A percentile compares a stretch with the other conserved stretches of the same genome.
Conservation (phyloP, 169 alveolate species). For the Cryptosporidium meleagridis region DNA sequence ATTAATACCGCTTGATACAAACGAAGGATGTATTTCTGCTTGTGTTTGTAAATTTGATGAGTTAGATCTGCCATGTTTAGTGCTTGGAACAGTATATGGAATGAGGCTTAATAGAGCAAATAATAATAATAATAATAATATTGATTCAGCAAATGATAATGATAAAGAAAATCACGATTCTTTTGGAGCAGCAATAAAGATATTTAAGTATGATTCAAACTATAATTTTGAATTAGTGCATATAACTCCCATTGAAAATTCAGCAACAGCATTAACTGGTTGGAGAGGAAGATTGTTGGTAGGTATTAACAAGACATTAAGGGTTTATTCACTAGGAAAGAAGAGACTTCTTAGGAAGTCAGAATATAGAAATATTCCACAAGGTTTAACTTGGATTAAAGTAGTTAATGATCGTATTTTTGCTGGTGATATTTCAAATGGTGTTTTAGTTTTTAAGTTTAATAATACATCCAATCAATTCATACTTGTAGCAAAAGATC, state of each 20-base stretch:
- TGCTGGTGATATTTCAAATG: slow-evolving; percentile 94
- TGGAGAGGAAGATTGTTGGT: slow-evolving; percentile 68
- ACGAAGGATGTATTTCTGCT: slow-evolving; percentile 94
- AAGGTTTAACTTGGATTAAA: slow-evolving; percentile 84
- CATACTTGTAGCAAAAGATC: slow-evolving; percentile 89
- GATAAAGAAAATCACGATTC: slow-evolving; percentile 47
- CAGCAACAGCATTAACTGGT: slow-evolving; percentile 48
- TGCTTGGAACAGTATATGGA: slow-evolving; percentile 93
- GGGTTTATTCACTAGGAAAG: slow-evolving; percentile 97
- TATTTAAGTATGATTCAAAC: slow-evolving; percentile 80
- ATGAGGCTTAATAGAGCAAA: slow-evolving; percentile 76
- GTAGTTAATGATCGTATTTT: slow-evolving; percentile 90
- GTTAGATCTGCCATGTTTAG: slow-evolving; percentile 86
- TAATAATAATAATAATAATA: not conserved
- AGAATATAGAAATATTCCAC: slow-evolving; percentile 90
- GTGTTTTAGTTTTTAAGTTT: slow-evolving; percentile 92
- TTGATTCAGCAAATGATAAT: not conserved
- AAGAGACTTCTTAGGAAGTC: slow-evolving; percentile 95
- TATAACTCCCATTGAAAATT: slow-evolving; percentile 74
- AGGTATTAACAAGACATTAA: slow-evolving; percentile 76
- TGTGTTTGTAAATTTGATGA: slow-evolving; percentile 89
- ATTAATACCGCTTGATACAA: slow-evolving; percentile 90
- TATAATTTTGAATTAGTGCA: slow-evolving; percentile 74
- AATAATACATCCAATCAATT: slow-evolving; percentile 82
- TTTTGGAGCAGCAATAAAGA: slow-evolving; percentile 80